Evolutionary conservation across 106 monocot species (phyloP).

Genomic region (Vanilla planifolia): DNA sequence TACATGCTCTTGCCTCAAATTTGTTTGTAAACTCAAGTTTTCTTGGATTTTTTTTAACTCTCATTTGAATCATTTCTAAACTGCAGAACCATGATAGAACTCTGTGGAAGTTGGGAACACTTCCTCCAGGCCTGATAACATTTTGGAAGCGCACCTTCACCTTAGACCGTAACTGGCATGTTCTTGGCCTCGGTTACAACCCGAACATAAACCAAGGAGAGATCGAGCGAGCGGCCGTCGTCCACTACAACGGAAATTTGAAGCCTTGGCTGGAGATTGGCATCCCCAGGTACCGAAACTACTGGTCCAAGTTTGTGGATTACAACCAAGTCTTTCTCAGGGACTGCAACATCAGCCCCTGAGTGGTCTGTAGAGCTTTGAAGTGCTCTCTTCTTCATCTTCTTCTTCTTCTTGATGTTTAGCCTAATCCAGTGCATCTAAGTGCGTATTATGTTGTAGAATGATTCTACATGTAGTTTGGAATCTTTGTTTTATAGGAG

Average conservation of each 20-base stretch:
- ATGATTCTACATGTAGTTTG: no score
- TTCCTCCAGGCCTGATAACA: constrained; percentile 51
- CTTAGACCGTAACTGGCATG: constrained; percentile 39
- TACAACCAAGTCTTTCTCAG: constrained; percentile 41
- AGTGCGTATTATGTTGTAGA: no score
- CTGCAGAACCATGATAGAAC: constrained; percentile 43
- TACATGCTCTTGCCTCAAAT: no score
- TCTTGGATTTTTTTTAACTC: no score
- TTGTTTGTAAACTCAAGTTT: background rate
- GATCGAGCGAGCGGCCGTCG: constrained; percentile 38
- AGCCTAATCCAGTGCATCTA: no score
- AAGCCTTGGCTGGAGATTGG: constrained; percentile 60
- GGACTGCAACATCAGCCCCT: constrained; percentile 54
- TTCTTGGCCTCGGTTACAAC: constrained; percentile 50
- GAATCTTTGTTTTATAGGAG: no score
- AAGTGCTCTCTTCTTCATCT: no score
- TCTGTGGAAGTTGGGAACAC: constrained; percentile 48
- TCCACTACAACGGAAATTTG: constrained; percentile 58
- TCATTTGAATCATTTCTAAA: no score
- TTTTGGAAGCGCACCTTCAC: constrained; percentile 32
- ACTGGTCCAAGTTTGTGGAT: constrained; percentile 40
- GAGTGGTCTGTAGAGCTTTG: no score
- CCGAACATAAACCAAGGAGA: constrained; percentile 33
- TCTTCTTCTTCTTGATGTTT: no score
- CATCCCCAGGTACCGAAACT: constrained; percentile 31